phyloP scores from a whole-genome alignment of 2,329 filamentous ascomycete species.

The Pseudogymnoascus sp. region DNA sequence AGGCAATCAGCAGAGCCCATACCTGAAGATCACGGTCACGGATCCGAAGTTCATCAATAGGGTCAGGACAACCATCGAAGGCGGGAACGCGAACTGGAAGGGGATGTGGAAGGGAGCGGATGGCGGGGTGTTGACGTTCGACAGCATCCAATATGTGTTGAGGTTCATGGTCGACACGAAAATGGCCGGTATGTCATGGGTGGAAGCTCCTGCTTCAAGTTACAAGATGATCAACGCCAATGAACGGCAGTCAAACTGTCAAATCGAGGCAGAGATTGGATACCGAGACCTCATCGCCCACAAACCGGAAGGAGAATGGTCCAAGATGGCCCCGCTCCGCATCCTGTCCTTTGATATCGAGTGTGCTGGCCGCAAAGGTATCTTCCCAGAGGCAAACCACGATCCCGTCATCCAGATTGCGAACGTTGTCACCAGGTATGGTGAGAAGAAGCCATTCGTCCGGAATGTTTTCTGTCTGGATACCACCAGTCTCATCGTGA shows the following conservation, averaged over 20 bases:
- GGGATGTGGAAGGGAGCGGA: slow-evolving; percentile 69
- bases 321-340: slow-evolving; percentile 90
- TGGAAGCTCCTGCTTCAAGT: slow-evolving; percentile 67
- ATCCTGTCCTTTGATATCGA: slow-evolving; percentile 98
- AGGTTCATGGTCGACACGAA: slow-evolving; percentile 98
- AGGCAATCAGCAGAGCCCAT: slow-evolving; percentile 84
- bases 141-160: slow-evolving; percentile 90
- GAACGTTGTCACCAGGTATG: slow-evolving; percentile 88
- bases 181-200: slow-evolving; percentile 95
- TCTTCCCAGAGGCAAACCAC: slow-evolving; percentile 86
- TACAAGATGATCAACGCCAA: slow-evolving; percentile 61
- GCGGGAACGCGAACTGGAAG: slow-evolving; percentile 76
- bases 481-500: slow-evolving; percentile 85
- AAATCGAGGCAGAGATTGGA: slow-evolving; percentile 83
- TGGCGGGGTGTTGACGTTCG: slow-evolving; percentile 76
- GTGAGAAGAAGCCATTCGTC: slow-evolving; percentile 91
- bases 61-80: slow-evolving; percentile 67
- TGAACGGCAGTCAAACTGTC: slow-evolving; percentile 79
- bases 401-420: slow-evolving; percentile 98
- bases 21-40: slow-evolving; percentile 85
- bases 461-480: slow-evolving; percentile 95
- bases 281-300: slow-evolving; percentile 81
- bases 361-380: slow-evolving; percentile 91
- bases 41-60: slow-evolving; percentile 78
- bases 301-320: slow-evolving; percentile 85